A percentile compares a stretch with the other conserved stretches of the same genome.
Evolutionary conservation across 345 rosid genomes (phyloP).

Genomic region (Populus euphratica): DNA sequence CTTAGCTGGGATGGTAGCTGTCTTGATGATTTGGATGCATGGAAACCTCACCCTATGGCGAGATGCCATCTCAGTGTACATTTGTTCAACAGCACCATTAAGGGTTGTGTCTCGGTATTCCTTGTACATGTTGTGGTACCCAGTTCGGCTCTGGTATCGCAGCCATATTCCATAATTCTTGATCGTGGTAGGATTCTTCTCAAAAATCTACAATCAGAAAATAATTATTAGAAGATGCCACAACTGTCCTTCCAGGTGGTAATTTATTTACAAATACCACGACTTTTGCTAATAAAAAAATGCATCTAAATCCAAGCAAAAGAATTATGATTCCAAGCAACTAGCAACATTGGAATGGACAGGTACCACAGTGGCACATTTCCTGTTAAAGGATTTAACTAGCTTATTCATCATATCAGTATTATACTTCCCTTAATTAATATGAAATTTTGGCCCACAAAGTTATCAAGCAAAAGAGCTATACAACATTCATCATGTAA

Average conservation of each 20-base stretch:
- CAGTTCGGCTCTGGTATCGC: slow-evolving; percentile 56
- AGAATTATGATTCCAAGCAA: not conserved
- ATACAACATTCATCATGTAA: too few species aligned
- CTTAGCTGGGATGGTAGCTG: slow-evolving; percentile 56
- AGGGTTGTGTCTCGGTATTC: slow-evolving; percentile 54
- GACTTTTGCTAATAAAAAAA: not conserved
- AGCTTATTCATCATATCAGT: not conserved
- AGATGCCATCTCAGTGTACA: slow-evolving; percentile 69
- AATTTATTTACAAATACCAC: not conserved
- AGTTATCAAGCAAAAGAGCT: too few species aligned
- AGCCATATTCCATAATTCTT: slow-evolving; percentile 62
- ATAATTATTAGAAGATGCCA: not conserved
- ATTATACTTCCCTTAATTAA: not conserved
- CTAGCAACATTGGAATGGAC: not conserved
- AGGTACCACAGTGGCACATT: not conserved
- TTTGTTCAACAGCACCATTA: slow-evolving; percentile 64
- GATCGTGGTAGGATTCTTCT: slow-evolving; percentile 59
- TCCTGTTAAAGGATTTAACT: not conserved
- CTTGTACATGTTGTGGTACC: slow-evolving; percentile 75
- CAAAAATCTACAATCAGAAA: slow-evolving; percentile 41
- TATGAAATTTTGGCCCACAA: too few species aligned
- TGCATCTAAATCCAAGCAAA: not conserved
- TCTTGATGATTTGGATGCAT: slow-evolving; percentile 66
- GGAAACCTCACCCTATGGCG: slow-evolving; percentile 65
- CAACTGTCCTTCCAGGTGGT: not conserved